Conservation (phyloP, 164 flowering plant genomes). For the Amborella trichopoda region DNA sequence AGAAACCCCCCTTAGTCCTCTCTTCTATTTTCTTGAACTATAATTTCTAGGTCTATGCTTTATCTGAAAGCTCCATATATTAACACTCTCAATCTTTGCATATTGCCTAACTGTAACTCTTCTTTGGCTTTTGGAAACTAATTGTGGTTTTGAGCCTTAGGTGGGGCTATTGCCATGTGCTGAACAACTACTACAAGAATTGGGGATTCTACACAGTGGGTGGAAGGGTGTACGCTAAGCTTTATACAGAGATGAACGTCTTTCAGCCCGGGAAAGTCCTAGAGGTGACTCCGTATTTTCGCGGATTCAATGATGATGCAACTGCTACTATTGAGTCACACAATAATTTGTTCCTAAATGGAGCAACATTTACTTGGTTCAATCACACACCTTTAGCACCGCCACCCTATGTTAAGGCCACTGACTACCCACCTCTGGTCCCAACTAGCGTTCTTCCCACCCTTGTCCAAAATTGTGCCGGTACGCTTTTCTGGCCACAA, state of each 20-base stretch:
- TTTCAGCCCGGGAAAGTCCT: slow-evolving; percentile 14
- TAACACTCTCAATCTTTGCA: no score
- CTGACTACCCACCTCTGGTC: slow-evolving; percentile 9
- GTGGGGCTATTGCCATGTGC: slow-evolving; percentile 26
- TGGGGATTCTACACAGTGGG: slow-evolving; percentile 21
- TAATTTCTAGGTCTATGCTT: no score
- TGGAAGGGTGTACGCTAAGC: slow-evolving; percentile 18
- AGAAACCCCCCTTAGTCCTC: no score
- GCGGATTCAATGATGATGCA: slow-evolving; percentile 5
- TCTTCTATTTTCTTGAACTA: no score
- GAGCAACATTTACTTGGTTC: slow-evolving; percentile 20
- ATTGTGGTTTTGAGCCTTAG: no score
- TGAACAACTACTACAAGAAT: slow-evolving; percentile 19
- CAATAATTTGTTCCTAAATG: slow-evolving; percentile 11
- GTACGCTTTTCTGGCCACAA: slow-evolving; percentile 11
- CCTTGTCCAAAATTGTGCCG: slow-evolving; percentile 16
- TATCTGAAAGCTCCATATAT: no score
- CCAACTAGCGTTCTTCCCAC: neutral
- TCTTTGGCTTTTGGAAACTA: no score
- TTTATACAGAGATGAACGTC: slow-evolving; percentile 18
- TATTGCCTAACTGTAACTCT: no score
- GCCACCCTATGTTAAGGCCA: slow-evolving; percentile 6
- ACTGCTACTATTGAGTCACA: slow-evolving; percentile 17
- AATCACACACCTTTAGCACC: slow-evolving; percentile 3
- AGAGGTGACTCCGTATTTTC: slow-evolving; percentile 24